These are phyloP conservation scores for Cylindrodendrum hubeiense DNA, from an alignment of 2,329 filamentous ascomycete species.

Conservation along the genomic window DNA sequence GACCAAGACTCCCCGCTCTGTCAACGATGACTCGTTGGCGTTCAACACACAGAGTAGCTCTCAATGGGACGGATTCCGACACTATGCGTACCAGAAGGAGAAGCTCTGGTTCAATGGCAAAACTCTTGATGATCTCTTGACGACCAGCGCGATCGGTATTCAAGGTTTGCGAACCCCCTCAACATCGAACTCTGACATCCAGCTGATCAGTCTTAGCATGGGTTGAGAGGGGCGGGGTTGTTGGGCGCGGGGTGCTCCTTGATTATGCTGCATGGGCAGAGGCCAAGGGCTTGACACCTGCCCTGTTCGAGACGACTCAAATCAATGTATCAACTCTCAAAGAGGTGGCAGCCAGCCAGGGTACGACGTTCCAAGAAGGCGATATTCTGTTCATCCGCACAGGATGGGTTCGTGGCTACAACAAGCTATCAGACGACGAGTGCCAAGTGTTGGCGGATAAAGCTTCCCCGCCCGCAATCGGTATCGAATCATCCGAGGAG, in stretches of 20 bases:
- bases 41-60: conserved; percentile 55
- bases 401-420: conserved; percentile 62
- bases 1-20: conserved; percentile 43
- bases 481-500: conserved; percentile 61
- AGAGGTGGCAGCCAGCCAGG: conserved; percentile 53
- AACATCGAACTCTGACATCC: background rate
- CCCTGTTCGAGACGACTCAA: conserved; percentile 55
- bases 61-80: conserved; percentile 55
- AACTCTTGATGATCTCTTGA: conserved; percentile 58
- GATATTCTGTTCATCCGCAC: conserved; percentile 68
- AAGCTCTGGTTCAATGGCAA: conserved; percentile 50
- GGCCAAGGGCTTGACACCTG: conserved; percentile 51
- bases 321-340: conserved; percentile 47
- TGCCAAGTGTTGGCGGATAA: conserved; percentile 51
- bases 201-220: conserved; percentile 12
- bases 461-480: conserved; percentile 49
- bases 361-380: conserved; percentile 60
- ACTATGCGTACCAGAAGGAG: conserved; percentile 54
- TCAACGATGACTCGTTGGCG: conserved; percentile 49
- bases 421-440: conserved; percentile 51
- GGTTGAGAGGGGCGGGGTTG: conserved; percentile 56
- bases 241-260: conserved; percentile 63
- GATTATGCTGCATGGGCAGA: conserved; percentile 62
- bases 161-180: conserved; percentile 37
- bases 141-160: conserved; percentile 44